phyloP scores from a whole-genome alignment of 202 grass and related monocot genomes.

The Panicum hallii region DNA sequence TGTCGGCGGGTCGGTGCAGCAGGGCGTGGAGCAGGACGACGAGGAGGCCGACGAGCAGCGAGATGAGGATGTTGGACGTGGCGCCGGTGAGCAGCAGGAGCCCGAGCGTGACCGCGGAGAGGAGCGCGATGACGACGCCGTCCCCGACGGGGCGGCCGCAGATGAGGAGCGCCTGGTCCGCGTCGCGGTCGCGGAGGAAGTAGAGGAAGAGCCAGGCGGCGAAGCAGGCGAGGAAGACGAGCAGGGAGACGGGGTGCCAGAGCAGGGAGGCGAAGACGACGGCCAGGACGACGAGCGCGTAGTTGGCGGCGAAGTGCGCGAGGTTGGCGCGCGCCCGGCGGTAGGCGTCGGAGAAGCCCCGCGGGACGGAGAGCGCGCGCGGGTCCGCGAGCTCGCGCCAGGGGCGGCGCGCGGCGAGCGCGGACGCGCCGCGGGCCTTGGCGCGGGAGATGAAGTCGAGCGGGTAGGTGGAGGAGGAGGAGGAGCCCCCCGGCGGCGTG shows the following conservation, averaged over 20 bases:
- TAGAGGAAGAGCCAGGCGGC: constrained; percentile 83
- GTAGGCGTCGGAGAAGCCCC: constrained; percentile 57
- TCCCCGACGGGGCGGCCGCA: constrained; percentile 63
- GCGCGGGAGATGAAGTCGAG: constrained; percentile 89
- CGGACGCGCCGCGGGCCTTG: constrained; percentile 80
- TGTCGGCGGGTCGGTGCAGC: constrained; percentile 63
- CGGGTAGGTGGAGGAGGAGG: constrained; percentile 36
- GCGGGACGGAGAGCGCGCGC: constrained; percentile 56
- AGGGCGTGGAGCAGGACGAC: constrained; percentile 66
- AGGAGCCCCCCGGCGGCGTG: neutral
- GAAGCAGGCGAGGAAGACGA: constrained; percentile 83
- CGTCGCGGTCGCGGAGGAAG: constrained; percentile 70
- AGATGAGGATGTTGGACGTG: constrained; percentile 66
- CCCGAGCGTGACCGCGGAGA: constrained; percentile 64
- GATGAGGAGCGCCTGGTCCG: constrained; percentile 50
- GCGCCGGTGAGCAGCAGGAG: constrained; percentile 84
- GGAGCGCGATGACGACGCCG: constrained; percentile 48
- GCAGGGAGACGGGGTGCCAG: constrained; percentile 79
- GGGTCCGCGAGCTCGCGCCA: constrained; percentile 77
- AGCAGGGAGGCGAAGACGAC: constrained; percentile 83
- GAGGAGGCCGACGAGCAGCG: constrained; percentile 66
- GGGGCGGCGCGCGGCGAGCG: constrained; percentile 77
- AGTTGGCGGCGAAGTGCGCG: constrained; percentile 81
- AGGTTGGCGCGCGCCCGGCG: constrained; percentile 71
- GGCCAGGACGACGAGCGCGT: constrained; percentile 64